Base-by-base conservation (phyloP, 495 filamentous ascomycete species). In the Xylaria cubensis region DNA sequence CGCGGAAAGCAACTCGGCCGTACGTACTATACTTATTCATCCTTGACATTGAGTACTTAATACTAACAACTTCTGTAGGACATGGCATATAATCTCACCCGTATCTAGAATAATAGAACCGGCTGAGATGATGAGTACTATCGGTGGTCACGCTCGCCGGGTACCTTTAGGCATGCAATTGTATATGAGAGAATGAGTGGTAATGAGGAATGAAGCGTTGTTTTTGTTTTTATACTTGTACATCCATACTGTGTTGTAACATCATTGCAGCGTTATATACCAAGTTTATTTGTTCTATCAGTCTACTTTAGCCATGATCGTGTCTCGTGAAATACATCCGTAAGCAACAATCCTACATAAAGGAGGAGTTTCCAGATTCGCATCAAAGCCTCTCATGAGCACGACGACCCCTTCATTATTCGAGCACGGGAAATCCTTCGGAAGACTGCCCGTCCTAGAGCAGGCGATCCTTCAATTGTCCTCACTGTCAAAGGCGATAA, bases 1-100 rank as follows among this genome's bases (percentile, higher is more conserved):
- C 80, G 89, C 34, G 90, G 87, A n/a, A 87, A 89, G 82, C 83
- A 86, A 19, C 86, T 92, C 74, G 90, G 90, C 36, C 86, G 90
- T 90, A 84, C 77, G 89, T 72, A 53, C 61, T 9, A 34, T 41
- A 19, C 12, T 0, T 41, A 48, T 67, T 0, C 41, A 48, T 67
- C 19, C 50, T 42, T 51, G n/a, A 24, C 8, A n/a, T 24, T 42
- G 34, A 26, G 4, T 24, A 24, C 15, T 56, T 53, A 48, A 61
- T 71, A 46, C 67, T 74, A 67, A 73, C 41, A 36, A 46, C 19
- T 24, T 3, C 44, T 58, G 15, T 24, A 71, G 69, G 69, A 71
- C 69, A 71, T 44, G 69, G 15, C 15, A 15, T 64, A 42, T 70
- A 62, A 62, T 48, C 21, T 51, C 8, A 9, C 24, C 1, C 4